Conservation (phyloP, 108 stramenopile species). For the Nannochloropsis granulata region DNA sequence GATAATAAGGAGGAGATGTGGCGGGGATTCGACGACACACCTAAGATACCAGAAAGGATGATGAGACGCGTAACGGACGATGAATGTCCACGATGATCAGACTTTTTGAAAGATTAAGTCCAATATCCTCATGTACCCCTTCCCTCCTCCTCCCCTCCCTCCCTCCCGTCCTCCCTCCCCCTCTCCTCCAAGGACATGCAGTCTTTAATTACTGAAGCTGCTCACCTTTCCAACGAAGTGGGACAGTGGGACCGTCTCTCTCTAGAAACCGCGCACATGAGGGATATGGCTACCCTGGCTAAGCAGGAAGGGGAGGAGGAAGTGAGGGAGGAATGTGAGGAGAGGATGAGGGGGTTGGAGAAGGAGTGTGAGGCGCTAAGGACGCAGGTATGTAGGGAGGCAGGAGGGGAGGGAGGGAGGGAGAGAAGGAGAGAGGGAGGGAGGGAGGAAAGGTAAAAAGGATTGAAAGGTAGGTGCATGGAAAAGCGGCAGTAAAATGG, state of each 20-base stretch:
- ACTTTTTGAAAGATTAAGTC: no score
- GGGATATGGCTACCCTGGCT: conserved; percentile 4
- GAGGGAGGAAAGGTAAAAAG: neutral
- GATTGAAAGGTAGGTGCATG: neutral
- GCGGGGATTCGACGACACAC: no score
- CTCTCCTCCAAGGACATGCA: neutral
- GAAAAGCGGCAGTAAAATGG: neutral
- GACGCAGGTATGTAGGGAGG: neutral
- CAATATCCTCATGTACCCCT: no score
- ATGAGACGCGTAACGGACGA: no score
- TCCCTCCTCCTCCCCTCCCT: neutral
- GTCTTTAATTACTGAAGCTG: neutral
- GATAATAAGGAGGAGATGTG: no score
- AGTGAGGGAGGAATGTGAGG: conserved; percentile 6
- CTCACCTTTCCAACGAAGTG: neutral
- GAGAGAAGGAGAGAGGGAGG: no score
- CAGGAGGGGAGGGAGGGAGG: neutral
- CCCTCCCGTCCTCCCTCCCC: no score
- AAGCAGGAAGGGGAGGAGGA: conserved; percentile 10
- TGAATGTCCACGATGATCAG: no score
- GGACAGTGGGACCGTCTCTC: neutral
- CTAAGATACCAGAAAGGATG: no score
- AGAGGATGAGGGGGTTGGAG: neutral
- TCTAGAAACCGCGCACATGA: neutral
- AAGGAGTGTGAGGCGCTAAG: neutral